Percentiles rank a stretch among this genome's conserved stretches.
Evolutionary conservation across 805 yeast species (phyloP).

Genomic region (Cyberlindnera bimundalis): DNA sequence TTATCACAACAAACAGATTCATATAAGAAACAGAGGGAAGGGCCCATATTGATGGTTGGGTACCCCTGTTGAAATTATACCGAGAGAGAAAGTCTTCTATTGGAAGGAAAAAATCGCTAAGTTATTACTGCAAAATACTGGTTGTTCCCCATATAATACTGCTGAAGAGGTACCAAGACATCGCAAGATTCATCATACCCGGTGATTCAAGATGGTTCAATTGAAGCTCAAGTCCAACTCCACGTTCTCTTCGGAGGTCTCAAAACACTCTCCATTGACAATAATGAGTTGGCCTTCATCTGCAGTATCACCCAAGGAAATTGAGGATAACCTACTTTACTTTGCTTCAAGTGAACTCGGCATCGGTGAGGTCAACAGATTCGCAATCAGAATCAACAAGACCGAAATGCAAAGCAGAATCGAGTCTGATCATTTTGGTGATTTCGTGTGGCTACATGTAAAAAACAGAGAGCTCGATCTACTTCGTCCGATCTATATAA

Average conservation of each 20-base stretch:
- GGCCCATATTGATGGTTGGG: no score
- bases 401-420: neutral
- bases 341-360: conserved; percentile 13
- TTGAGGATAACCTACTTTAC: conserved; percentile 14
- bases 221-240: conserved; percentile 1
- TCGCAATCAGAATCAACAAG: conserved; percentile 7
- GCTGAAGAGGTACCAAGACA: neutral
- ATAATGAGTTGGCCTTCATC: conserved; percentile 3
- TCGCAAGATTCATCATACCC: no score
- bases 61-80: no score
- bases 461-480: conserved; percentile 71
- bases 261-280: conserved; percentile 1
- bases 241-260: neutral
- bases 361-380: conserved; percentile 23
- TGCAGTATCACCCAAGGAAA: neutral
- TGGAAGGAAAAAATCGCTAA: no score
- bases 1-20: neutral
- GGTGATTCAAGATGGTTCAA: neutral
- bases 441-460: conserved; percentile 46
- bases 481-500: conserved; percentile 75
- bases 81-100: no score
- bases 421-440: conserved; percentile 14
- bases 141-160: no score
- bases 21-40: no score
- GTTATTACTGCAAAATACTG: no score